phyloP scores from a whole-genome alignment of 1,284 basidiomycete genomes.

The Ustilago nuda region DNA sequence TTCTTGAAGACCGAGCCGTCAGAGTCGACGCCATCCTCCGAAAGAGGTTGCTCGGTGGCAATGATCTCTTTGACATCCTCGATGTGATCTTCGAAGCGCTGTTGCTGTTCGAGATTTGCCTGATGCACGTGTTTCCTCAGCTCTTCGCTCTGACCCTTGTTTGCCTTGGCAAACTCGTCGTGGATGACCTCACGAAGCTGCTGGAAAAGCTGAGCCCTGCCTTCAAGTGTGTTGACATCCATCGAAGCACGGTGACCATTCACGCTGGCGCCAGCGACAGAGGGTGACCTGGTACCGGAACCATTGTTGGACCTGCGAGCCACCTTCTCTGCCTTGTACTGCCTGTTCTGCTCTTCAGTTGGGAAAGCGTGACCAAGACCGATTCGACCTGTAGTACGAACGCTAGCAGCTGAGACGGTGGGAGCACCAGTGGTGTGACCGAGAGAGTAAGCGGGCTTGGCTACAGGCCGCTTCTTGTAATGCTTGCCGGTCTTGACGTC shows the following conservation, averaged over 20 bases:
- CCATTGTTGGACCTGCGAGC: slow-evolving; percentile 33
- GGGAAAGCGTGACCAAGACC: slow-evolving; percentile 50
- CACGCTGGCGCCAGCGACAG: slow-evolving; percentile 9
- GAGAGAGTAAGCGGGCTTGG: slow-evolving; percentile 43
- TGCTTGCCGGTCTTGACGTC: slow-evolving; percentile 56
- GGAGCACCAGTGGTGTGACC: slow-evolving; percentile 48
- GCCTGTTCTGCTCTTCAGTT: slow-evolving; percentile 40
- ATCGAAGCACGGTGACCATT: slow-evolving; percentile 20
- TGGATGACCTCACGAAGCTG: slow-evolving; percentile 51
- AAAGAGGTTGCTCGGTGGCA: slow-evolving; percentile 13
- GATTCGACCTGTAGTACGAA: slow-evolving; percentile 32
- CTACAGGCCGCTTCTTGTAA: slow-evolving; percentile 45
- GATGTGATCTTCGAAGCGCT: slow-evolving; percentile 28
- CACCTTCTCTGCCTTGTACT: slow-evolving; percentile 43
- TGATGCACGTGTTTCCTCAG: slow-evolving; percentile 41
- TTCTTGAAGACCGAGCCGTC: slow-evolving; percentile 15
- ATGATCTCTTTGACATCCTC: slow-evolving; percentile 34
- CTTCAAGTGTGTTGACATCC: slow-evolving; percentile 46
- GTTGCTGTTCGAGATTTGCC: slow-evolving; percentile 20
- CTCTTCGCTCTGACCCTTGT: slow-evolving; percentile 48
- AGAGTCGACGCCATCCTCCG: slow-evolving; percentile 6
- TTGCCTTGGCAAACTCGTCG: slow-evolving; percentile 49
- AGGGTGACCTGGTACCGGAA: slow-evolving; percentile 28
- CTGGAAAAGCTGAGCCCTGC: slow-evolving; percentile 34
- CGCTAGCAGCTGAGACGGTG: slow-evolving; percentile 8